phyloP scores from a whole-genome alignment of 257 asterid genomes.

The Solanum neorickii region DNA sequence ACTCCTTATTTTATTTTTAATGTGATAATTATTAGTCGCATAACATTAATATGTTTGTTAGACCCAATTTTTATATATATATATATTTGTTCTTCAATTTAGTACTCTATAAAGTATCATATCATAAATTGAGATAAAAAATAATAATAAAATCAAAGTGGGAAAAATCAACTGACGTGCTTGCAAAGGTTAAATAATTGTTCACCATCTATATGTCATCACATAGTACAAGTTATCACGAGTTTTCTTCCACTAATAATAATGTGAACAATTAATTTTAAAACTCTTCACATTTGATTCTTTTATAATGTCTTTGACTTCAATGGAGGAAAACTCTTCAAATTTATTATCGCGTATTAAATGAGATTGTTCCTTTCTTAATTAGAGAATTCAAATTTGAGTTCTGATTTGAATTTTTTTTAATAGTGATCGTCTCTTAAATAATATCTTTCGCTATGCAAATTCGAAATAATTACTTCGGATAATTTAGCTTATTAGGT shows the following conservation, averaged over 20 bases:
- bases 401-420: accelerated
- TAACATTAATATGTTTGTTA: not conserved
- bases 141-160: not conserved
- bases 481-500: not conserved
- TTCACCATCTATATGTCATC: not conserved
- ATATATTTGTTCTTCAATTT: not conserved
- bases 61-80: not conserved
- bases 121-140: not conserved
- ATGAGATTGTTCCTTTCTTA: no score
- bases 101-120: not conserved
- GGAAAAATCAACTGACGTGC: not conserved
- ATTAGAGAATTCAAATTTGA: no score
- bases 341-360: not conserved
- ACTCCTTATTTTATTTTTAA: not conserved
- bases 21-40: not conserved
- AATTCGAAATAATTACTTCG: not conserved
- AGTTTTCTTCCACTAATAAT: not conserved
- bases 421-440: not conserved
- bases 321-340: not conserved
- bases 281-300: not conserved
- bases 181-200: not conserved
- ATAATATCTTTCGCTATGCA: accelerated
- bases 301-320: not conserved
- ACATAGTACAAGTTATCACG: not conserved
- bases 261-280: not conserved